Evolutionary conservation across 805 yeast species (phyloP).

Genomic region (Clavispora fructus): DNA sequence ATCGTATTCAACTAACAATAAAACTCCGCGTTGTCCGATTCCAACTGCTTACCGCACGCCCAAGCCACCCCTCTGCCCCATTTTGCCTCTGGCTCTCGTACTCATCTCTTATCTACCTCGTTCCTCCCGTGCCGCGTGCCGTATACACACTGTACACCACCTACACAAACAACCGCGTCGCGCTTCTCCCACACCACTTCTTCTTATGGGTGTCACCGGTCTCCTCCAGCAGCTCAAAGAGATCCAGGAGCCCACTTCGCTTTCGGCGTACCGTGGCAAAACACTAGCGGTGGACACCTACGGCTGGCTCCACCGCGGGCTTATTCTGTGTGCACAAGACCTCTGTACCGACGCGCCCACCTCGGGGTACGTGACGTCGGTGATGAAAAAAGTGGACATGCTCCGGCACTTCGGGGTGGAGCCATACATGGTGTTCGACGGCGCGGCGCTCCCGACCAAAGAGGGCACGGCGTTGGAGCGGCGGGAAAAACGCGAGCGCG

Average conservation of each 20-base stretch:
- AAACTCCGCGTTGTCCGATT: no score
- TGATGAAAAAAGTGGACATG: conserved; percentile 63
- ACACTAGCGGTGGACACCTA: conserved; percentile 91
- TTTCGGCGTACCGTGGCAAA: conserved; percentile 63
- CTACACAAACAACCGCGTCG: not conserved
- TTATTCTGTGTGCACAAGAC: conserved; percentile 78
- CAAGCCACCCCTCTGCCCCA: no score
- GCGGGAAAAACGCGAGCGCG: conserved; percentile 49
- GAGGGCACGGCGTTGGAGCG: conserved; percentile 67
- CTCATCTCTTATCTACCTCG: not conserved
- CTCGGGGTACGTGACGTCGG: conserved; percentile 62
- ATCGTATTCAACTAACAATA: no score
- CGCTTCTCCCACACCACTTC: not conserved
- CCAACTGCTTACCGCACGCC: no score
- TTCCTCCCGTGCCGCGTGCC: no score
- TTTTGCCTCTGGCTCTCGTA: no score
- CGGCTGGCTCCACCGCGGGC: conserved; percentile 92
- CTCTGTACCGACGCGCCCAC: conserved; percentile 70
- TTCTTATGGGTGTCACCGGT: conserved; percentile 76
- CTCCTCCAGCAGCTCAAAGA: conserved; percentile 73
- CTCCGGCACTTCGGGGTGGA: conserved; percentile 61
- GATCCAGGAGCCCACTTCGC: conserved; percentile 55
- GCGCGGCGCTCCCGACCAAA: conserved; percentile 79
- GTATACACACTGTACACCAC: no score
- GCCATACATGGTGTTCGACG: conserved; percentile 91